Base-by-base conservation (phyloP, 768 basidiomycete genomes). In the Boletus vermiculosoides region DNA sequence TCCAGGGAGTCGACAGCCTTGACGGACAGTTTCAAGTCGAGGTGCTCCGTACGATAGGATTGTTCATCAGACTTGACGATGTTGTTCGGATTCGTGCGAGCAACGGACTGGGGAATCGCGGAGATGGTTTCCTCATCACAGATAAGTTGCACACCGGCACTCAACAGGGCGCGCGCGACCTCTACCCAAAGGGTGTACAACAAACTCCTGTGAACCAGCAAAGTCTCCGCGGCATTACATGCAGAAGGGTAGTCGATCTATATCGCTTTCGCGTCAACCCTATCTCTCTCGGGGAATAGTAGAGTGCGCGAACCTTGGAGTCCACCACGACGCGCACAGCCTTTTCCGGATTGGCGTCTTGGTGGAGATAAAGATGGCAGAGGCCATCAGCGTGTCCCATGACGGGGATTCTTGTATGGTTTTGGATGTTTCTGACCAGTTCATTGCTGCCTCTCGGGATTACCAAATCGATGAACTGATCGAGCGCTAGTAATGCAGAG, bases 311-410 rank as follows among this genome's bases (percentile, higher is more conserved):
- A 33, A 94, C 96, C 81, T 99, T 99, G 28, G 94, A 88, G 69
- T 99, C 97, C 4, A 96, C 75, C 0, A 87, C 85, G 7, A 99
- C 78, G 22, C 93, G 80, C 40, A 87, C 76, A 0, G 95, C 93
- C 71, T 94, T 98, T 55, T 85, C 81, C 39, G 76, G 64, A 62
- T 90, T 83, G 0, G 95, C 95, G 30, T 80, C 77, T 63, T 90
- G 86, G 71, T 99, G 96, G 6, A 99, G 74, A 71, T 87, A 98
- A 6, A 97, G 84, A 20, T 86, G 83, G 71, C 97, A 99, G 10
- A 98, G 76, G 2, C 97, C 97, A 72, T 99, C 97, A 8, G 97
- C 95, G 67, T 99, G 97, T 1, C 97, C 97, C 94, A 99, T 98
- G 44, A 99, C 97, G 2, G 97, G 89, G 58, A 99, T 98, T 56